Base-by-base conservation (phyloP, 2,329 filamentous ascomycete genomes). In the Coleophoma crateriformis region DNA sequence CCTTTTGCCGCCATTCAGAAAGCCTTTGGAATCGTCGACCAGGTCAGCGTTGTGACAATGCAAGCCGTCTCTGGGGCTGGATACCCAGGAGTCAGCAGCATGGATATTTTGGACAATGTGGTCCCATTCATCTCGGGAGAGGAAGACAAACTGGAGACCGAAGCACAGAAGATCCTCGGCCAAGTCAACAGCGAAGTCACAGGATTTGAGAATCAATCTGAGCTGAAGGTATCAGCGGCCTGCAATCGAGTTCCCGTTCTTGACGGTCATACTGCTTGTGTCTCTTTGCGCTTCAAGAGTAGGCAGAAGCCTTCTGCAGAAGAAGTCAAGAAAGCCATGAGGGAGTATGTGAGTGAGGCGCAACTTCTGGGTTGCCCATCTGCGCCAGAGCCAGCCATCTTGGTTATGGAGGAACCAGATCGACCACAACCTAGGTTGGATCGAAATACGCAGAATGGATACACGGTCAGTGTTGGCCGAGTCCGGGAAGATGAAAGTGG, bases 101-200 rank as follows among this genome's bases (percentile, higher is more conserved):
- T 97, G 90, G 94, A 97, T 69, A 87, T 97, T 53, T 74, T 97
- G 54, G 94, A 97, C 73, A 97, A 97, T 65, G 87, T 97, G 2
- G 89, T 99, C 41, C 94, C 94, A 8, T 96, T 82, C 70, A 99
- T 97, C 66, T 78, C 80, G 1, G 91, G 91, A 51, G 94, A 97
- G 71, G 94, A 97, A 69, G 91, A 96, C 69, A 97, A 97, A 76
- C 81, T 97, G 32, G 89, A 96, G 75, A 88, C 87, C 3, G 94
- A 97, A 71, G 91, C 94, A 2, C 87, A 88, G 62, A 97, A 97
- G 80, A 97, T 97, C 61, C 78, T 97, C 3, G 92, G 94, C 47
- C 68, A 68, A 33, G 73, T 96, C 61, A 89, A 89, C 62, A 69
- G 71, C 38, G 83, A 87, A 15, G 76, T 79, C 15, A 90, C 87